A percentile compares a stretch with the other conserved stretches of the same genome.
These are phyloP conservation scores for Monosporascus ibericus DNA, from an alignment of 2,329 filamentous ascomycete genomes.

Conservation along the genomic window DNA sequence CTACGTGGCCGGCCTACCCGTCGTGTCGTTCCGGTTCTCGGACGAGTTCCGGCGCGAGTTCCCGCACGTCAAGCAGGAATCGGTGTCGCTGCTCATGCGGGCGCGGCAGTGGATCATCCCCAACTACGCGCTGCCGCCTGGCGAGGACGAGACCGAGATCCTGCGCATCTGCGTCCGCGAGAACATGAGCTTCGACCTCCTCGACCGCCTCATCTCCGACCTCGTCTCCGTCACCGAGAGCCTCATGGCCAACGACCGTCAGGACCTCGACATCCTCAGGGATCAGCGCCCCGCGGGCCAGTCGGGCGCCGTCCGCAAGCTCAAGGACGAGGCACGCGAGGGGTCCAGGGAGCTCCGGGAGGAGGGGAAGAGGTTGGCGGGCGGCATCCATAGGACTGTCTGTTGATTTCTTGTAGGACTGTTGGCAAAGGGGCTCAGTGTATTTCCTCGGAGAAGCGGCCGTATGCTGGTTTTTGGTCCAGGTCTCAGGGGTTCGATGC, in stretches of 20 bases:
- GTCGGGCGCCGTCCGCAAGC: slow-evolving; percentile 3
- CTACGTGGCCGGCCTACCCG: slow-evolving; percentile 60
- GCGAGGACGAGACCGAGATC: slow-evolving; percentile 57
- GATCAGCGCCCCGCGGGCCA: slow-evolving; percentile 12
- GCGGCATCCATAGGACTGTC: slow-evolving; percentile 26
- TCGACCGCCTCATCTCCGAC: slow-evolving; percentile 57
- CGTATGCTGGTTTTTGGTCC: neutral
- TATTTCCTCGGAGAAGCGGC: neutral
- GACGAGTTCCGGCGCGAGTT: slow-evolving; percentile 55
- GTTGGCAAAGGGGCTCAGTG: neutral
- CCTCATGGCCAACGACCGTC: slow-evolving; percentile 46
- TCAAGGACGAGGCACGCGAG: slow-evolving; percentile 1
- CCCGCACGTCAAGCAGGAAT: slow-evolving; percentile 59
- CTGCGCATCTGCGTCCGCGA: slow-evolving; percentile 62
- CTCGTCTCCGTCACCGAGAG: slow-evolving; percentile 55
- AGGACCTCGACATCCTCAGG: slow-evolving; percentile 45
- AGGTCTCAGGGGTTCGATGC: no score
- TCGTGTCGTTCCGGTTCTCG: slow-evolving; percentile 60
- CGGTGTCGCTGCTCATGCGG: slow-evolving; percentile 55
- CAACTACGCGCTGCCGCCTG: slow-evolving; percentile 61
- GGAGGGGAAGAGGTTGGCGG: slow-evolving; percentile 17
- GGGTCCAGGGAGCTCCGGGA: slow-evolving; percentile 1
- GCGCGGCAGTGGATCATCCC: slow-evolving; percentile 67
- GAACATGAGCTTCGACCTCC: slow-evolving; percentile 60
- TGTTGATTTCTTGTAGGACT: slow-evolving; percentile 13